Evolutionary conservation across 345 rosid genomes (phyloP).

Genomic region (Eutrema heterophyllum): DNA sequence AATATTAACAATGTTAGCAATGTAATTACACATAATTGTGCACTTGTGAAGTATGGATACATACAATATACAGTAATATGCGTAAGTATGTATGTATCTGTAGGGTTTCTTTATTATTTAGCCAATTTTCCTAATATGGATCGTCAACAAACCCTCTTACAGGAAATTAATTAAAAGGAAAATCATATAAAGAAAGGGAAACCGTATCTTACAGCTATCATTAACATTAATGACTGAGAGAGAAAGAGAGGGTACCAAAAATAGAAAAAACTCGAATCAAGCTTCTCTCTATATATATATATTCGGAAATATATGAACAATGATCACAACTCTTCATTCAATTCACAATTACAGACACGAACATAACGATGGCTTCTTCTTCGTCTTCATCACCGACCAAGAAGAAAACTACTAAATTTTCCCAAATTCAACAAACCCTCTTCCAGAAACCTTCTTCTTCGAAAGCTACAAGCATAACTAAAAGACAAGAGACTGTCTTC

Average conservation of each 20-base stretch:
- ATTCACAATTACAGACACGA: neutral
- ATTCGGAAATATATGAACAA: neutral
- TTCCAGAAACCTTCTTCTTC: neutral
- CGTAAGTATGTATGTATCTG: neutral
- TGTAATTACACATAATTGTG: neutral
- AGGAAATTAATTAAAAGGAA: neutral
- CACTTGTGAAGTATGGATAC: neutral
- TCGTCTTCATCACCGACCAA: neutral
- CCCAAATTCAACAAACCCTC: neutral
- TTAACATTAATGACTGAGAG: neutral
- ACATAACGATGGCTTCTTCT: conserved; percentile 19
- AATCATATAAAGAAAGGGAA: neutral
- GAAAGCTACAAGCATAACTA: neutral
- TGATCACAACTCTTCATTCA: conserved; percentile 12
- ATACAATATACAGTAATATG: neutral
- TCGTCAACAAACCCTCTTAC: too few relatives aligned
- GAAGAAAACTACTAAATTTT: neutral
- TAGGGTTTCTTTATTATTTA: neutral
- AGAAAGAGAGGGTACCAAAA: neutral
- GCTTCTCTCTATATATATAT: neutral
- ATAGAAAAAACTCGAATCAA: neutral
- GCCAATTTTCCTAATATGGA: neutral
- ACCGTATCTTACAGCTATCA: neutral
- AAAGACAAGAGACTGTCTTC: conserved; percentile 21
- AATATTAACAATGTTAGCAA: neutral